phyloP scores from a whole-genome alignment of 345 rosid species.

The Rhodomyrtus tomentosa region DNA sequence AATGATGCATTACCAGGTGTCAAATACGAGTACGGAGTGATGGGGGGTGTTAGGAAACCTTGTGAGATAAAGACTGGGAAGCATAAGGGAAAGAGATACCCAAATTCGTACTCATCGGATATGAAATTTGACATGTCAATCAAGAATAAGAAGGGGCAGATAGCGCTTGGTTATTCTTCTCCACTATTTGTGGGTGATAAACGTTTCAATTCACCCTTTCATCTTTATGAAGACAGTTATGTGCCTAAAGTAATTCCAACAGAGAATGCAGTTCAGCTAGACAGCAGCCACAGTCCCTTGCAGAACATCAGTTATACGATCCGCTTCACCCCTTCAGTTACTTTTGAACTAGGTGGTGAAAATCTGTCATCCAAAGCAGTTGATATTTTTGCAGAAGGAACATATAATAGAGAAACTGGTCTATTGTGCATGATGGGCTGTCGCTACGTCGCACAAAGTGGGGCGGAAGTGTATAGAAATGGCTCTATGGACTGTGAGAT shows the following conservation, averaged over 20 bases:
- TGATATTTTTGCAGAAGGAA: constrained; percentile 71
- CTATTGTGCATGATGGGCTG: constrained; percentile 86
- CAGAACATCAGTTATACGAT: constrained; percentile 62
- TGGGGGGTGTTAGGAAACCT: constrained; percentile 16
- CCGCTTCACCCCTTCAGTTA: constrained; percentile 13
- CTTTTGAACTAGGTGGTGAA: constrained; percentile 7
- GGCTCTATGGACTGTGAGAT: constrained; percentile 52
- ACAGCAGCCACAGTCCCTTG: constrained; percentile 17
- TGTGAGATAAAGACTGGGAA: constrained; percentile 23
- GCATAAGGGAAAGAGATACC: constrained; percentile 44
- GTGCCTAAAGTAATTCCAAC: neutral
- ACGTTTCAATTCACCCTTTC: constrained; percentile 3
- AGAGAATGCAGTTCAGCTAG: constrained; percentile 7
- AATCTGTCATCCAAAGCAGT: constrained; percentile 11
- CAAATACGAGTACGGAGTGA: constrained; percentile 51
- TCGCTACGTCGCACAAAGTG: constrained; percentile 14
- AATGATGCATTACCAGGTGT: constrained; percentile 12
- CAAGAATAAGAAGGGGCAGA: constrained; percentile 27
- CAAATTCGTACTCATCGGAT: constrained; percentile 42
- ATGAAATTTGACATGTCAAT: constrained; percentile 55
- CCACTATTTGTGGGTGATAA: constrained; percentile 63
- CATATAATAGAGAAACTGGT: constrained; percentile 48
- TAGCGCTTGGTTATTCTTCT: constrained; percentile 29
- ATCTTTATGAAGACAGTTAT: neutral
- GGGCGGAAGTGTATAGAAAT: constrained; percentile 3